phyloP scores from a whole-genome alignment of 73 alveolate genomes.

The Symbiodinium natans region DNA sequence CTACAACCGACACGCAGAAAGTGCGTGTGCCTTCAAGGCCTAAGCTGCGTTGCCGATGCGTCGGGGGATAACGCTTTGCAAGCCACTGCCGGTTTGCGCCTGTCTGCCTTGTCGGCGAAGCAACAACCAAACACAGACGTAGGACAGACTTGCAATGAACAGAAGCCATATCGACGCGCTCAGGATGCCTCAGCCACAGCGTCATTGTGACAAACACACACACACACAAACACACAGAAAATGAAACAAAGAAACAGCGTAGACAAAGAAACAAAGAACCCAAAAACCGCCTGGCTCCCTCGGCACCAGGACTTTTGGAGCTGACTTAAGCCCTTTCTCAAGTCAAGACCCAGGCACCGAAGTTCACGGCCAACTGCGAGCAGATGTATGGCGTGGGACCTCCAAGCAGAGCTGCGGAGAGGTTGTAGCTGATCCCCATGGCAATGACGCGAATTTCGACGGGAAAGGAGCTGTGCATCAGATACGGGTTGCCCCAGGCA shows the following conservation, averaged over 20 bases:
- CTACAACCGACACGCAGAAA: too few species aligned
- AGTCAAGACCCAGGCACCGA: conserved; percentile 16
- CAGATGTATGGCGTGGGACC: conserved; percentile 88
- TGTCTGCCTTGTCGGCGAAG: conserved; percentile 35
- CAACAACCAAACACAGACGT: background rate
- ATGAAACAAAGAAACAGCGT: too few species aligned
- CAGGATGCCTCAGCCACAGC: conserved; percentile 31
- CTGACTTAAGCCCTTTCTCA: too few species aligned
- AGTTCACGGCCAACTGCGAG: conserved; percentile 50
- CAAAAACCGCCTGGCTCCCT: too few species aligned
- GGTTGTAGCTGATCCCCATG: conserved; percentile 90
- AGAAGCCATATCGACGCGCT: conserved; percentile 57
- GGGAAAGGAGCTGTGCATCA: conserved; percentile 76
- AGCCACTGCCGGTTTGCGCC: background rate
- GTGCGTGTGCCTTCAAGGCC: too few species aligned
- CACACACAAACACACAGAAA: too few species aligned
- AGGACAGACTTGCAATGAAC: conserved; percentile 16
- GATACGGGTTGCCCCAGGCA: conserved; percentile 86
- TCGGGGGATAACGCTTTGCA: conserved; percentile 32
- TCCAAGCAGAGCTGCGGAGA: conserved; percentile 43
- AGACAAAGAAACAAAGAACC: too few species aligned
- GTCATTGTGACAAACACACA: background rate
- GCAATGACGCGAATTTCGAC: conserved; percentile 65
- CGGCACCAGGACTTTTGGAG: too few species aligned
- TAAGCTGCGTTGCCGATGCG: conserved; percentile 49